A percentile compares a stretch with the other conserved stretches of the same genome.
phyloP scores from a whole-genome alignment of 345 rosid genomes.

The Euphorbia tirucalli region DNA sequence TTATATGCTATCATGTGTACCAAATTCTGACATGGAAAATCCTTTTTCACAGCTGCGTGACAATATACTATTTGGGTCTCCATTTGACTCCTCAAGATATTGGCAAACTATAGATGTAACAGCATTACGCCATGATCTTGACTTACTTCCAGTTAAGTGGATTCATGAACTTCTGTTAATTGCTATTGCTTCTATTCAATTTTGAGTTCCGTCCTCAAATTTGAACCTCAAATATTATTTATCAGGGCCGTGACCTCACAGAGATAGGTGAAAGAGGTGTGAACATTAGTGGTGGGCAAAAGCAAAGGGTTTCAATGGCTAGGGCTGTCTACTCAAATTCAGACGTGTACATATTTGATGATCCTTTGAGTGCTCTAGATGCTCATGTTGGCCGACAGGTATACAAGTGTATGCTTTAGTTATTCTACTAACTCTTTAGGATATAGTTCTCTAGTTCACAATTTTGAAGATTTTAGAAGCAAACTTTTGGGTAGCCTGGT shows the following conservation, averaged over 20 bases:
- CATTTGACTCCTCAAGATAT: slow-evolving; percentile 64
- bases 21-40: not conserved
- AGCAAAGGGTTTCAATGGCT: slow-evolving; percentile 34
- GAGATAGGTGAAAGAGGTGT: slow-evolving; percentile 39
- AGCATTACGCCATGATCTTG: slow-evolving; percentile 85
- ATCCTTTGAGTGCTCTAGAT: slow-evolving; percentile 36
- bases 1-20: not conserved
- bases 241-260: slow-evolving; percentile 64
- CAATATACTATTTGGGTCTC: slow-evolving; percentile 87
- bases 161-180: not conserved
- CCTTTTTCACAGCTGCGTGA: slow-evolving; percentile 64
- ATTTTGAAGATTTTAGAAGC: not conserved
- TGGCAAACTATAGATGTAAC: slow-evolving; percentile 80
- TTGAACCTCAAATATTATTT: slow-evolving; percentile 16
- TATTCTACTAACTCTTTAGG: not conserved
- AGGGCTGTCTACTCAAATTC: slow-evolving; percentile 32
- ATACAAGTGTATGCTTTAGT: not conserved
- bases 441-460: not conserved
- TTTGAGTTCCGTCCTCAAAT: slow-evolving; percentile 8
- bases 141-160: slow-evolving; percentile 62
- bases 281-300: slow-evolving; percentile 39
- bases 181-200: not conserved
- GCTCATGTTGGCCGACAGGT: slow-evolving; percentile 36
- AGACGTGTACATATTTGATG: slow-evolving; percentile 33
- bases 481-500: not conserved